phyloP scores from a whole-genome alignment of 768 basidiomycete species.

The Boletus edulis region DNA sequence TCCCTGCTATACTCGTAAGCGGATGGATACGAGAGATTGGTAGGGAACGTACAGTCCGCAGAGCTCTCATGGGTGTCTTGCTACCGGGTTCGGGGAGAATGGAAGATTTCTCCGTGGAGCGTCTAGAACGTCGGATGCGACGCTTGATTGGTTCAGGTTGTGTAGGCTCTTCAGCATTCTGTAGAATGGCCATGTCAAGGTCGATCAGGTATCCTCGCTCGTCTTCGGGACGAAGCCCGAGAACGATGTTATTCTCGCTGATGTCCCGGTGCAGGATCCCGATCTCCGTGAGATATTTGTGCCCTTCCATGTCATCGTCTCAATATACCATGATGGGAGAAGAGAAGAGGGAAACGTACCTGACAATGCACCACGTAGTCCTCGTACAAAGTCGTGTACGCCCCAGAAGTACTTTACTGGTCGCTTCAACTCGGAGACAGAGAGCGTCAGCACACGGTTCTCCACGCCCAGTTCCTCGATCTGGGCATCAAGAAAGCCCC shows the following conservation, averaged over 20 bases:
- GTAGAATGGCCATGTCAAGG: slow-evolving; percentile 20
- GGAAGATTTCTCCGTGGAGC: no score
- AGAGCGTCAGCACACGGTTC: background rate
- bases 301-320: background rate
- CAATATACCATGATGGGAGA: no score
- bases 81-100: no score
- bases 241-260: slow-evolving; percentile 1
- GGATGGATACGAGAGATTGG: no score
- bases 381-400: background rate
- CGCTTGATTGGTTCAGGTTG: background rate
- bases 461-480: background rate
- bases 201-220: slow-evolving; percentile 31
- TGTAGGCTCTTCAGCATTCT: background rate
- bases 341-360: background rate
- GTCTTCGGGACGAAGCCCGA: background rate
- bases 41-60: no score
- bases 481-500: background rate
- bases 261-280: background rate
- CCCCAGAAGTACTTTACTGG: background rate
- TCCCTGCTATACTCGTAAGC: background rate
- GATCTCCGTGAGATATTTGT: background rate
- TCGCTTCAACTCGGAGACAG: background rate
- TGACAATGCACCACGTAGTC: background rate
- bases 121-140: no score
- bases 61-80: no score